These are phyloP conservation scores for Meyerozyma smithsonii DNA, from an alignment of 1,139 yeast species.

Conservation along the genomic window DNA sequence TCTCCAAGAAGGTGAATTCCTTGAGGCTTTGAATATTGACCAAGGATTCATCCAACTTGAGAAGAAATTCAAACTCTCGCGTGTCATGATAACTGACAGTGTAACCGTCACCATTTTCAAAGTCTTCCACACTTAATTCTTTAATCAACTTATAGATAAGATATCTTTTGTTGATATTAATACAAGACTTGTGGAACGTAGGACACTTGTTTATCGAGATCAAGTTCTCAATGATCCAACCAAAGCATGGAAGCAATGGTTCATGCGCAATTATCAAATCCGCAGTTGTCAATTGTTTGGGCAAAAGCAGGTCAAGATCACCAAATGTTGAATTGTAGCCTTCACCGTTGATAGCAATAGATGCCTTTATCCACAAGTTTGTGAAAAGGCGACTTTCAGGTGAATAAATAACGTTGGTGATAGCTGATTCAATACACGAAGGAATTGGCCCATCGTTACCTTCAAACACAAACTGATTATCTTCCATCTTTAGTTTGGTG, in stretches of 20 bases:
- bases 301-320: constrained; percentile 34
- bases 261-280: constrained; percentile 32
- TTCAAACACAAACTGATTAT: constrained; percentile 52
- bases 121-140: constrained; percentile 39
- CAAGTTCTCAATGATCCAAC: constrained; percentile 50
- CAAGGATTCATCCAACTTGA: constrained; percentile 37
- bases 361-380: constrained; percentile 58
- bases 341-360: constrained; percentile 26
- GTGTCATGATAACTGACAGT: constrained; percentile 29
- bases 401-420: constrained; percentile 67
- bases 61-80: constrained; percentile 42
- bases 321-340: constrained; percentile 19
- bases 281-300: constrained; percentile 19
- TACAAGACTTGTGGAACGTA: constrained; percentile 23
- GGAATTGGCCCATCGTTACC: constrained; percentile 55
- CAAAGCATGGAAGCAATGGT: constrained; percentile 71
- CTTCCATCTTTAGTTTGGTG: constrained; percentile 64
- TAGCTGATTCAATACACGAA: constrained; percentile 79
- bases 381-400: constrained; percentile 76
- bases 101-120: constrained; percentile 13
- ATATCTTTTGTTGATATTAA: constrained; percentile 43
- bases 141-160: constrained; percentile 37
- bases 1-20: constrained; percentile 25
- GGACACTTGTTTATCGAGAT: constrained; percentile 35
- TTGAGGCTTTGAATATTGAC: constrained; percentile 23